Evolutionary conservation across 768 basidiomycete genomes (phyloP).

Genomic region (Clitopilus hobsonii): DNA sequence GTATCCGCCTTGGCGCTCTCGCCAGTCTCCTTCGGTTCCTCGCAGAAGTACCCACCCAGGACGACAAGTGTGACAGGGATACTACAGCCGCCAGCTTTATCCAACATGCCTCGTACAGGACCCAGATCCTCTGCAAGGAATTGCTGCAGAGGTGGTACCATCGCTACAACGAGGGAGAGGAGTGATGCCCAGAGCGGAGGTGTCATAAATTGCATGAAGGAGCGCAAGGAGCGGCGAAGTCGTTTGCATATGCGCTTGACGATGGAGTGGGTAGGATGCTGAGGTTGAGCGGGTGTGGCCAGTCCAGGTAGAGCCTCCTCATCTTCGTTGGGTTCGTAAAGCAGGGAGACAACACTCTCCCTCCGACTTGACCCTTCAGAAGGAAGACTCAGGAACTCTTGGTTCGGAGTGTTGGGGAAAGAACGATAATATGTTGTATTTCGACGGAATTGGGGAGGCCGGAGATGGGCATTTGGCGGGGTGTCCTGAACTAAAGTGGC

Average conservation of each 20-base stretch:
- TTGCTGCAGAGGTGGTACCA: slow-evolving; percentile 71
- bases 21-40: neutral
- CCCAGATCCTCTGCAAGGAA: slow-evolving; percentile 57
- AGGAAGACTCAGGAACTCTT: slow-evolving; percentile 29
- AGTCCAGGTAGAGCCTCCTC: neutral
- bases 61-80: slow-evolving; percentile 90
- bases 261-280: slow-evolving; percentile 4
- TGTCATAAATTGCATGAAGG: slow-evolving; percentile 76
- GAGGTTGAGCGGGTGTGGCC: slow-evolving; percentile 4
- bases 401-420: slow-evolving; percentile 57
- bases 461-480: slow-evolving; percentile 4
- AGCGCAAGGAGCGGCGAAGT: slow-evolving; percentile 25
- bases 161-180: slow-evolving; percentile 73
- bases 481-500: neutral
- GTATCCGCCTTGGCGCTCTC: slow-evolving; percentile 14
- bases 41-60: slow-evolving; percentile 88
- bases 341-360: neutral
- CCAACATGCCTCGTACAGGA: slow-evolving; percentile 66
- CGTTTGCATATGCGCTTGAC: slow-evolving; percentile 20
- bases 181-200: slow-evolving; percentile 82
- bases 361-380: slow-evolving; percentile 15
- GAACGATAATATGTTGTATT: slow-evolving; percentile 53
- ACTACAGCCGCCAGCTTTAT: slow-evolving; percentile 67
- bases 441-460: slow-evolving; percentile 14
- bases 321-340: neutral